A percentile compares a stretch with the other conserved stretches of the same genome.
phyloP scores from a whole-genome alignment of 129 eudicot genomes.

The Chrysanthemum seticuspe region DNA sequence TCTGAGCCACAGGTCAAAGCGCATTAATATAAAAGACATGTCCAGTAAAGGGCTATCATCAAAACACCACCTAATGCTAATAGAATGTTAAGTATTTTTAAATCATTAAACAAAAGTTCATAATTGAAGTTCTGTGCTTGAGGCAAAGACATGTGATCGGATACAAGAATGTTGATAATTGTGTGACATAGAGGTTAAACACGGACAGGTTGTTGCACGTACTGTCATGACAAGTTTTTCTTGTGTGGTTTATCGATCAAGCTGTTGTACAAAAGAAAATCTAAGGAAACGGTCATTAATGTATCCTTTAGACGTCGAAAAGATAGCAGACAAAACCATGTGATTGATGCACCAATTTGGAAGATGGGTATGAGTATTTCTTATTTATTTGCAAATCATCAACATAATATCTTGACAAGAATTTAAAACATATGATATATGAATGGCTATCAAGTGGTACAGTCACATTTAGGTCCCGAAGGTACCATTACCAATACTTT shows the following conservation, averaged over 20 bases:
- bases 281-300: background rate
- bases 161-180: background rate
- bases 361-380: background rate
- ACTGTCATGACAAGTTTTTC: background rate
- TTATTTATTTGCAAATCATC: background rate
- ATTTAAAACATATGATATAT: background rate
- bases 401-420: background rate
- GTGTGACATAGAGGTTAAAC: background rate
- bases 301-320: background rate
- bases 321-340: conserved; percentile 15
- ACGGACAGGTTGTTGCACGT: background rate
- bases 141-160: conserved; percentile 13
- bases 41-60: background rate
- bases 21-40: background rate
- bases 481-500: no score
- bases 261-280: background rate
- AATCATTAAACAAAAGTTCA: background rate
- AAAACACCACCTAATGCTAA: conserved; percentile 12
- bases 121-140: background rate
- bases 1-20: background rate
- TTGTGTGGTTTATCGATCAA: conserved; percentile 18
- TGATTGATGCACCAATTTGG: conserved; percentile 4
- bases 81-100: background rate
- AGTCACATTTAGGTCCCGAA: no score
- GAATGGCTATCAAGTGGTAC: background rate